These are phyloP conservation scores for Candida neerlandica DNA, from an alignment of 1,139 yeast genomes.

Conservation along the genomic window DNA sequence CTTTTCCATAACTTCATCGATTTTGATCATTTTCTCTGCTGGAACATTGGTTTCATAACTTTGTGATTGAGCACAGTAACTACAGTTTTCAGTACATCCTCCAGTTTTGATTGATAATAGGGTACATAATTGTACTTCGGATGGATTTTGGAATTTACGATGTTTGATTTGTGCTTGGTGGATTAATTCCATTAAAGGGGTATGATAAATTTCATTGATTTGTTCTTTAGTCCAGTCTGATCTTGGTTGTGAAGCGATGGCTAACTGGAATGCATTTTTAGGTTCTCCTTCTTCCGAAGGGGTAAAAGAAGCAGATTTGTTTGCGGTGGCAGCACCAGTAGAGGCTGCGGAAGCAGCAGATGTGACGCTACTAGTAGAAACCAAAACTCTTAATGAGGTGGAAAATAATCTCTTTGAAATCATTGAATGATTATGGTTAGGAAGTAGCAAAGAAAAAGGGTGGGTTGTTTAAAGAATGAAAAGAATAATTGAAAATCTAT, in stretches of 20 bases:
- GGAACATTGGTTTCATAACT: constrained; percentile 68
- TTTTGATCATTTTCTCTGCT: constrained; percentile 63
- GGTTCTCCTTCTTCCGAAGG: background rate
- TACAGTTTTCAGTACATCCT: constrained; percentile 82
- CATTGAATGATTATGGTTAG: background rate
- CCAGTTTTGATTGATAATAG: constrained; percentile 75
- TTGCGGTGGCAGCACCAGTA: background rate
- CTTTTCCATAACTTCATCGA: constrained; percentile 64
- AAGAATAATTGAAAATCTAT: background rate
- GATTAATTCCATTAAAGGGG: constrained; percentile 67
- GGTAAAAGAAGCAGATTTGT: background rate
- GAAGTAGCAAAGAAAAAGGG: background rate
- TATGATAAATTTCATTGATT: constrained; percentile 57
- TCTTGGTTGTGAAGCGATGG: constrained; percentile 31
- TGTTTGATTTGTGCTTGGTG: constrained; percentile 68
- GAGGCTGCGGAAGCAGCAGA: background rate
- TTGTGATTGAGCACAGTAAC: constrained; percentile 77
- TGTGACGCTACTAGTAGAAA: background rate
- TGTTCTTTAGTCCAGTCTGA: constrained; percentile 64
- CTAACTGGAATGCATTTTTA: constrained; percentile 12
- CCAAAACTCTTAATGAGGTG: background rate
- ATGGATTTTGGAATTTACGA: constrained; percentile 65
- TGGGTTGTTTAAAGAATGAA: background rate
- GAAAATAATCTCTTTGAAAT: constrained; percentile 1
- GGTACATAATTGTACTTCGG: constrained; percentile 75